phyloP scores from a whole-genome alignment of 768 basidiomycete species.

The Pleurotus giganteus region DNA sequence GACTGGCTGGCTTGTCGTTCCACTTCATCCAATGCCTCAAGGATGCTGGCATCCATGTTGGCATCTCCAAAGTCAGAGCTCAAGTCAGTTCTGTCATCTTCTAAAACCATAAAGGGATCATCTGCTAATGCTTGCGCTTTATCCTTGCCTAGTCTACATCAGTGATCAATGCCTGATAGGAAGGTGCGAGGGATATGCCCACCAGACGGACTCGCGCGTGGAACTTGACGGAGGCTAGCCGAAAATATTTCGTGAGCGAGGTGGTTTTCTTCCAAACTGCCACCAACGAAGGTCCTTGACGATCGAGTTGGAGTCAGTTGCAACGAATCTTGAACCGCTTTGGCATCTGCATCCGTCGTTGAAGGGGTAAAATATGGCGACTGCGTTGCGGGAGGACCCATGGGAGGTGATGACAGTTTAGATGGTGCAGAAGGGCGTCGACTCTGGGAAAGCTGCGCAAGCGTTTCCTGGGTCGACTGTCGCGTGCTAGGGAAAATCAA shows the following conservation, averaged over 20 bases:
- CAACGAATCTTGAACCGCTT: neutral
- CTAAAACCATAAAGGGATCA: neutral
- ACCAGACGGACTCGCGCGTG: neutral
- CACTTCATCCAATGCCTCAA: conserved; percentile 3
- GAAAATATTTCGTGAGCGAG: neutral
- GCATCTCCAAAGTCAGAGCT: conserved; percentile 6
- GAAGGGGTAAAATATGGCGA: conserved; percentile 2
- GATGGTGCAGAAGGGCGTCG: neutral
- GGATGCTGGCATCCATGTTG: neutral
- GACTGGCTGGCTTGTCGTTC: conserved; percentile 1
- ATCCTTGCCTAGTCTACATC: neutral
- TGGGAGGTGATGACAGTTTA: neutral
- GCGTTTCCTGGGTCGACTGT: conserved; percentile 2
- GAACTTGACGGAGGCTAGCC: conserved; percentile 1
- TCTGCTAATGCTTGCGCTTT: neutral
- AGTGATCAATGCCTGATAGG: too few species aligned
- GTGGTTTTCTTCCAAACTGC: neutral
- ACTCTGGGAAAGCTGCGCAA: neutral
- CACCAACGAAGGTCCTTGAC: neutral
- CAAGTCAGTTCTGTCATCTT: conserved; percentile 4
- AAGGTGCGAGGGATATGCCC: too few species aligned
- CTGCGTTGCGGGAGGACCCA: neutral
- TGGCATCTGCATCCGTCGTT: neutral
- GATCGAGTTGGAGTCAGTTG: neutral
- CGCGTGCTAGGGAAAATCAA: conserved; percentile 4